Base-by-base conservation (phyloP, 192 early-diverging fungal genomes). In the Allomyces arbusculus region DNA sequence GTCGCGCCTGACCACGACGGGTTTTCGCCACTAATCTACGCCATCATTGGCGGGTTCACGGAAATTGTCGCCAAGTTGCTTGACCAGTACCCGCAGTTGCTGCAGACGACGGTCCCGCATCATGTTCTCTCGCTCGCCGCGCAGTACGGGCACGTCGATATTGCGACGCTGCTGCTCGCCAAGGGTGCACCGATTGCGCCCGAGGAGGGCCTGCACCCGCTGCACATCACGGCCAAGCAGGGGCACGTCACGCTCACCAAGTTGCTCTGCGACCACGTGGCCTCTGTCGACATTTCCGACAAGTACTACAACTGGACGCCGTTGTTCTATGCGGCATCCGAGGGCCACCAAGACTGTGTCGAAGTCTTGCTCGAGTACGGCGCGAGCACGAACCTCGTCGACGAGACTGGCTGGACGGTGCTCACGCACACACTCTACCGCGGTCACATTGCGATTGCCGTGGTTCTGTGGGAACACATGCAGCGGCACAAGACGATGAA, bases 271-370 rank as follows among this genome's bases (percentile, higher is more conserved):
- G 76, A 75, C 6, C 79, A 89, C 33, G 82, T 80, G 3, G 82
- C 82, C 10, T 81, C 89, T 20, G 77, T 90, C n/a, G 86, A 99
- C 61, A 76, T 80, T 22, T 72, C 76, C 4, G 96, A 99, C 72
- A 86, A 87, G 71, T 92, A 97, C 76, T 87, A 91, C 69, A 84
- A 88, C 19, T 99, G 96, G 96, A 88, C 92, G 7, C 93, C 96
- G 0, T 71, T 96, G n/a, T 99, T 99, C 65, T 96, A 90, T 75
- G 89, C 92, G 0, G 90, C 89, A 14, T 85, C 83, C 64, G 94
- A 97, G 66, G 96, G 96, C 2, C 85, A 96, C 68, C 69, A 78
- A 6, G 85, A 86, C 12, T 91, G 90, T 71, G 88, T 90, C 4
- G 76, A 83, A 22, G 79, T 90, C 12, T 70, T 99, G 62, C 70